Conservation (phyloP, 768 basidiomycete genomes). For the Amanita subjunquillea region DNA sequence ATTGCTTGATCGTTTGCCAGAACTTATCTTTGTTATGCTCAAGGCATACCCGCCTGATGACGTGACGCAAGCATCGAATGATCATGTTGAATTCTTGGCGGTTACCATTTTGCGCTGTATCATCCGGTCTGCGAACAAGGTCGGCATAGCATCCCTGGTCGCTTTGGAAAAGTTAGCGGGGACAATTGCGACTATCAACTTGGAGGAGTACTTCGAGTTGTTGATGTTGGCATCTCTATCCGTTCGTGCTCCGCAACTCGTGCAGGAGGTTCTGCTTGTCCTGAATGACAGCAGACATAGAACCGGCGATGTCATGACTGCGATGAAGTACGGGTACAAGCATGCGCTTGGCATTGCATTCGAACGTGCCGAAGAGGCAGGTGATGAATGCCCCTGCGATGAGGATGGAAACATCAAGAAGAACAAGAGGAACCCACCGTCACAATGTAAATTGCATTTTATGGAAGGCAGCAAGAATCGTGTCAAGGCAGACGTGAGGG, state of each 20-base stretch:
- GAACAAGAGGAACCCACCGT: slow-evolving; percentile 32
- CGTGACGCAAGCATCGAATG: slow-evolving; percentile 15
- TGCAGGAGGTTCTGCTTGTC: slow-evolving; percentile 52
- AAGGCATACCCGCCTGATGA: slow-evolving; percentile 37
- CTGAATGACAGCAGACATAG: slow-evolving; percentile 36
- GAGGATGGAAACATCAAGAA: slow-evolving; percentile 41
- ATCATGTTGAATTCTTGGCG: slow-evolving; percentile 19
- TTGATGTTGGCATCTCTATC: slow-evolving; percentile 41
- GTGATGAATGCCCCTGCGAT: slow-evolving; percentile 56
- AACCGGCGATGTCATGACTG: slow-evolving; percentile 13
- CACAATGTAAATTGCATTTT: slow-evolving; percentile 27
- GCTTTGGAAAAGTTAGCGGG: slow-evolving; percentile 44
- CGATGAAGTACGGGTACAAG: slow-evolving; percentile 38
- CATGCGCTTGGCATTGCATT: slow-evolving; percentile 48
- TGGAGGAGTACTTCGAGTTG: slow-evolving; percentile 38
- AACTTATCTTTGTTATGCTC: slow-evolving; percentile 43
- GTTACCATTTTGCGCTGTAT: slow-evolving; percentile 33
- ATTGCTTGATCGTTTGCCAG: slow-evolving; percentile 43
- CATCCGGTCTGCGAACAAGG: slow-evolving; percentile 42
- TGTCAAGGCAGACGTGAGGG: slow-evolving; percentile 42
- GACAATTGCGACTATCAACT: slow-evolving; percentile 29
- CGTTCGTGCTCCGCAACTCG: slow-evolving; percentile 38
- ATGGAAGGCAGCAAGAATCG: slow-evolving; percentile 24
- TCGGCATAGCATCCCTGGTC: slow-evolving; percentile 45
- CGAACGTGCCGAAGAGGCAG: slow-evolving; percentile 58